Conservation (phyloP, 768 basidiomycete genomes). For the Crepidotus variabilis region DNA sequence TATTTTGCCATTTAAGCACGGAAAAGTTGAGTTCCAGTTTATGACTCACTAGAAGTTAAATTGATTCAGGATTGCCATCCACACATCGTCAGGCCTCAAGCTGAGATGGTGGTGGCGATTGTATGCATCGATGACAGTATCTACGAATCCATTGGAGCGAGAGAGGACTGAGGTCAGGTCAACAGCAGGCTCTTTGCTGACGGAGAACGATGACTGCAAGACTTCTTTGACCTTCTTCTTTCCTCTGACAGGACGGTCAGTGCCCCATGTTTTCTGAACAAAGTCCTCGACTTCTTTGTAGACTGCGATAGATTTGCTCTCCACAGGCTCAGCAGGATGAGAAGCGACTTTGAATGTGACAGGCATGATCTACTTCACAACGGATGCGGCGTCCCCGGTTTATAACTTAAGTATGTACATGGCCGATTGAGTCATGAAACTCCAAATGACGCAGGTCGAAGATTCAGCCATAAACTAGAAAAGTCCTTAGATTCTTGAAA, state of each 20-base stretch:
- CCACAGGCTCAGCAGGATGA: constrained; percentile 1
- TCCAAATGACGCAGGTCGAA: too few relatives aligned
- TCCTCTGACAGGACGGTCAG: too few relatives aligned
- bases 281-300: neutral
- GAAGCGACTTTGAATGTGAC: constrained; percentile 9
- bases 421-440: too few relatives aligned
- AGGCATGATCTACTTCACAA: constrained; percentile 3
- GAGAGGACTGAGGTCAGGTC: neutral
- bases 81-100: constrained; percentile 34
- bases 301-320: too few relatives aligned
- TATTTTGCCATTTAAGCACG: constrained; percentile 3
- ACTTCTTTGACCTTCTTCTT: neutral
- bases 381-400: too few relatives aligned
- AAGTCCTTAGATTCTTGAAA: too few relatives aligned
- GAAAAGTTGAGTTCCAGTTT: neutral
- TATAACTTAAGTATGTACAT: too few relatives aligned
- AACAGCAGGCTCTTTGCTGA: neutral
- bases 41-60: constrained; percentile 32
- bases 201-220: neutral
- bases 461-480: too few relatives aligned
- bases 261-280: too few relatives aligned
- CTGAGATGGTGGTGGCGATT: constrained; percentile 12
- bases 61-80: constrained; percentile 38
- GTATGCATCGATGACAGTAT: constrained; percentile 11
- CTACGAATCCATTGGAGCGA: constrained; percentile 9